Conservation (phyloP, 495 filamentous ascomycete species). For the Penicillium roqueforti region DNA sequence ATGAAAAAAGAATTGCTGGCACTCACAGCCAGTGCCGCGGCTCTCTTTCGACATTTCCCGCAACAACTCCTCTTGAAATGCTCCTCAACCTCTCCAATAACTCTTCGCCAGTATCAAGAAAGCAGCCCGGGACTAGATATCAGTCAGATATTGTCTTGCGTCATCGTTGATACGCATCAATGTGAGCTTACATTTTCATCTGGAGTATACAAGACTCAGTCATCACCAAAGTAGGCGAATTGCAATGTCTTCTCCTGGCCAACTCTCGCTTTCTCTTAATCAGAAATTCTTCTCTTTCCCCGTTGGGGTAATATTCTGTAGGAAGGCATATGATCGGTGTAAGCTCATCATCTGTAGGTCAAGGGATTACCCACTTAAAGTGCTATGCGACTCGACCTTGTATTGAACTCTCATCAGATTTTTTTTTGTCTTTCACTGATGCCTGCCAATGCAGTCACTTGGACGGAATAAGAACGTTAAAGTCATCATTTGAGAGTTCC, state of each 20-base stretch:
- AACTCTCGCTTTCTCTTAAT: background rate
- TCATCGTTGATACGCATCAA: background rate
- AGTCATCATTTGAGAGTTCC: background rate
- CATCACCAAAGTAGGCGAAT: background rate
- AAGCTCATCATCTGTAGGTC: background rate
- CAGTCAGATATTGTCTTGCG: background rate
- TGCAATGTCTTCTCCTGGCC: background rate
- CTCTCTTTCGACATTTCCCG: background rate
- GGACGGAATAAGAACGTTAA: background rate
- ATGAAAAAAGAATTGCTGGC: background rate
- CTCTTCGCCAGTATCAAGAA: background rate
- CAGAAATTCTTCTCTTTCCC: background rate
- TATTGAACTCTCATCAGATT: background rate
- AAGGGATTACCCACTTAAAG: background rate
- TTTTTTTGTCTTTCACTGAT: background rate
- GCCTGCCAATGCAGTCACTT: background rate
- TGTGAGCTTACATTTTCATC: background rate
- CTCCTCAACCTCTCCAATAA: background rate
- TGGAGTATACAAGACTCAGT: too few species aligned
- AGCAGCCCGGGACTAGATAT: background rate
- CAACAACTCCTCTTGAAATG: background rate
- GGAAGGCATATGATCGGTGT: background rate
- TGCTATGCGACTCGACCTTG: background rate
- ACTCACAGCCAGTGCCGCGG: background rate
- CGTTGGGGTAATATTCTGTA: background rate